These are phyloP conservation scores for Lentinula novae-zelandiae DNA, from an alignment of 1,284 basidiomycete genomes.

Conservation along the genomic window DNA sequence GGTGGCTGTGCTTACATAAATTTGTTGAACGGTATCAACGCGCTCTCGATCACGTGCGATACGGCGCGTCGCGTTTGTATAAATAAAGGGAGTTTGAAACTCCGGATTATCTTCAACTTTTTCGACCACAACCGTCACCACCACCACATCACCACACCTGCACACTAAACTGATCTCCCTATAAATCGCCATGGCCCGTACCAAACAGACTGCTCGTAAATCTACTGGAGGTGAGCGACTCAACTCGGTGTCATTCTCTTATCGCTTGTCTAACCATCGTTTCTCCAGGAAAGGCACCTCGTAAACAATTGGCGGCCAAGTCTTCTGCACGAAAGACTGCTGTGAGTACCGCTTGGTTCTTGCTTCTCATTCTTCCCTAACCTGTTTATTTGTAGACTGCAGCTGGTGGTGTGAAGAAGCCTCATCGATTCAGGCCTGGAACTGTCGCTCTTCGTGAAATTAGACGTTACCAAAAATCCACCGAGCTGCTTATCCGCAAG, in stretches of 20 bases:
- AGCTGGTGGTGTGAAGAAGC: constrained; percentile 94
- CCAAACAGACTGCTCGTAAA: constrained; percentile 77
- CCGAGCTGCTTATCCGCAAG: constrained; percentile 89
- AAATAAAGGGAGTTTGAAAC: constrained; percentile 26
- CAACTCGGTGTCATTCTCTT: constrained; percentile 17
- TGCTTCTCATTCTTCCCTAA: constrained; percentile 20
- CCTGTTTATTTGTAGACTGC: constrained; percentile 27
- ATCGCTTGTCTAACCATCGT: neutral
- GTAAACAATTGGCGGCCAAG: constrained; percentile 65
- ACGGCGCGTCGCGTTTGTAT: constrained; percentile 38
- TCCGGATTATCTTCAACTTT: constrained; percentile 8
- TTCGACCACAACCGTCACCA: constrained; percentile 20
- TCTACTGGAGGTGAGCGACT: constrained; percentile 64
- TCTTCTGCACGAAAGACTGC: constrained; percentile 45
- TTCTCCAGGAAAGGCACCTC: constrained; percentile 61
- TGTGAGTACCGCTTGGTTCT: constrained; percentile 22
- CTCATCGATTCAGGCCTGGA: constrained; percentile 94
- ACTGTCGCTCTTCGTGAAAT: constrained; percentile 98
- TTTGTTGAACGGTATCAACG: constrained; percentile 30
- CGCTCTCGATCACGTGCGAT: constrained; percentile 33
- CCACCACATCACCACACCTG: constrained; percentile 16
- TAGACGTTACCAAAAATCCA: constrained; percentile 94
- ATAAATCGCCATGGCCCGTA: constrained; percentile 39
- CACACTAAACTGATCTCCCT: neutral
- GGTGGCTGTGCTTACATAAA: constrained; percentile 39